Evolutionary conservation across 352 stramenopile genomes (phyloP).

Genomic region (Globisporangium alternatum): DNA sequence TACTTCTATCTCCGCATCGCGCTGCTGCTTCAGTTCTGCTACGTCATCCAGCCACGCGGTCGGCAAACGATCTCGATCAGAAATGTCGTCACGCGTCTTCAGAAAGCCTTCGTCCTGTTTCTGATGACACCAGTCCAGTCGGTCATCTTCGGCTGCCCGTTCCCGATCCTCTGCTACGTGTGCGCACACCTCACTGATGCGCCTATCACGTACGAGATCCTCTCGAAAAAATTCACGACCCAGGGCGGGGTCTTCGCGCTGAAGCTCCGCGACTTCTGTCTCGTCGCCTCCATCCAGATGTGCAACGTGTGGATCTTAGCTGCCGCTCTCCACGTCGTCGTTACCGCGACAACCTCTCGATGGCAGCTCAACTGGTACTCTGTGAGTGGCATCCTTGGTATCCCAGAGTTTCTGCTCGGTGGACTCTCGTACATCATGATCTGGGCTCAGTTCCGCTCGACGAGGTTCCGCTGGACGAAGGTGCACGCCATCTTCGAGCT

Average conservation of each 20-base stretch:
- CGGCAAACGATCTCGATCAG: neutral
- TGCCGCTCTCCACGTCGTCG: slow-evolving; percentile 26
- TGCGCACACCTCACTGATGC: slow-evolving; percentile 46
- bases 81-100: neutral
- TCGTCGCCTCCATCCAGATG: slow-evolving; percentile 40
- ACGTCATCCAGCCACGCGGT: slow-evolving; percentile 10
- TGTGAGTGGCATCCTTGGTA: slow-evolving; percentile 23
- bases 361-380: slow-evolving; percentile 13
- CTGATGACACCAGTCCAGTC: slow-evolving; percentile 44
- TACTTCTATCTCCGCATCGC: slow-evolving; percentile 14
- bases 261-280: slow-evolving; percentile 23
- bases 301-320: slow-evolving; percentile 40
- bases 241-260: slow-evolving; percentile 26
- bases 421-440: slow-evolving; percentile 31
- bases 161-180: slow-evolving; percentile 44
- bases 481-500: slow-evolving; percentile 12
- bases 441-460: slow-evolving; percentile 23
- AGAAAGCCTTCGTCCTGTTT: slow-evolving; percentile 26
- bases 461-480: slow-evolving; percentile 4
- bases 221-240: slow-evolving; percentile 30
- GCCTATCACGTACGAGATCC: slow-evolving; percentile 32
- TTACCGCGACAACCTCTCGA: slow-evolving; percentile 18
- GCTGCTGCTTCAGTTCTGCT: slow-evolving; percentile 12
- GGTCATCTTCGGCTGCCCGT: slow-evolving; percentile 44
- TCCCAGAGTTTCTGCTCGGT: slow-evolving; percentile 35